Base-by-base conservation (phyloP, 2,329 filamentous ascomycete species). In the Myriangium duriaei region DNA sequence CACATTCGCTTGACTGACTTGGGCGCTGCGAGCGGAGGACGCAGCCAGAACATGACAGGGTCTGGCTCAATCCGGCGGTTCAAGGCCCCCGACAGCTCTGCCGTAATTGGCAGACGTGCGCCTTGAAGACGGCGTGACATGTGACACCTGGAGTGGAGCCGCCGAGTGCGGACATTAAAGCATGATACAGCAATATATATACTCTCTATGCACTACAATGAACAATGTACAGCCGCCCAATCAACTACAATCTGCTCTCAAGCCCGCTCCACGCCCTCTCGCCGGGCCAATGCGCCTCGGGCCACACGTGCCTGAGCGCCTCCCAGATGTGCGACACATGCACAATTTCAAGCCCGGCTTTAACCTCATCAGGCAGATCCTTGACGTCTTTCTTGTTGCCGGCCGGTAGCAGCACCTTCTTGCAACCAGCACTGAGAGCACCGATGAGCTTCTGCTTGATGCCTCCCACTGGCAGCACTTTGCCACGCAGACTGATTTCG, bases 381-480 rank as follows among this genome's bases (percentile, higher is more conserved):
- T 81, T 82, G 42, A 82, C 80, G 56, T 98, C 91, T 63, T 96
- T 96, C 46, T 79, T 73, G 58, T 98, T 98, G 49, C 83, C 80
- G 19, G 79, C 73, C 3, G 91, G 91, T 5, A 98, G 66, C 43
- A 98, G 59, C 5, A 98, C 88, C 19, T 84, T 88, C 70, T 94
- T 93, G 44, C 98, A 88, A 17, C 91, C 91, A 2, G 91, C 91
- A 39, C 88, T 74, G 54, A 92, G 68, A 6, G 91, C 91, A 14
- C 91, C 91, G 54, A 98, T 96, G 37, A 96, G 70, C 61, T 98
- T 98, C 73, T 98, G 88, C 63, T 96, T 95, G 64, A 98, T 96
- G 12, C 91, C 91, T 37, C 91, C 91, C 24, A 98, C 91, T 16
- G 88, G 85, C 61, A 91, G 84, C 40, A 98, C 81, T 47, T 86